Conservation (phyloP, 1,284 basidiomycete species). For the Tylopilus sp. region DNA sequence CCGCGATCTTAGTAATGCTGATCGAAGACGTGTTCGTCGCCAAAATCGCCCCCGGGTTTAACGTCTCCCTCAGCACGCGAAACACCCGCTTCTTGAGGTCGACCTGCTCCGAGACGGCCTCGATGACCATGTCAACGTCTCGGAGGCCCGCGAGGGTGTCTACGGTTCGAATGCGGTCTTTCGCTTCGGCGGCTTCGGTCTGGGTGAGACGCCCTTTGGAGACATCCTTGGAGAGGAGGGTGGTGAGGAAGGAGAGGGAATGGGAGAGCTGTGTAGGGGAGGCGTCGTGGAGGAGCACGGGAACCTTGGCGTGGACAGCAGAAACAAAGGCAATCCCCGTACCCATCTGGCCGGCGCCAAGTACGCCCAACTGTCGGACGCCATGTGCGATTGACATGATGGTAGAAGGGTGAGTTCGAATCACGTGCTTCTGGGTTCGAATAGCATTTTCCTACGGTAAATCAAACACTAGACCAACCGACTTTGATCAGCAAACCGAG, state of each 20-base stretch:
- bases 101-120: constrained; percentile 90
- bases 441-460: background rate
- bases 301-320: constrained; percentile 72
- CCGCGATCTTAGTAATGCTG: constrained; percentile 91
- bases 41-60: constrained; percentile 76
- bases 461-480: constrained; percentile 22
- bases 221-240: constrained; percentile 83
- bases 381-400: constrained; percentile 60
- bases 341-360: constrained; percentile 88
- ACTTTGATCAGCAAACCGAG: constrained; percentile 9
- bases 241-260: constrained; percentile 72
- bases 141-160: constrained; percentile 54
- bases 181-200: constrained; percentile 72
- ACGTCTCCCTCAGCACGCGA: constrained; percentile 59
- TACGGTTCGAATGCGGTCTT: constrained; percentile 59
- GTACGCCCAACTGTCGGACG: constrained; percentile 63
- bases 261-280: constrained; percentile 64
- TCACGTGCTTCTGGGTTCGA: constrained; percentile 25
- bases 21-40: constrained; percentile 95
- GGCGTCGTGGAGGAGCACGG: constrained; percentile 71
- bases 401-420: constrained; percentile 4
- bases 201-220: constrained; percentile 76
- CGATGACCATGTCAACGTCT: constrained; percentile 87
- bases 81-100: constrained; percentile 82
- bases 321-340: constrained; percentile 85